Evolutionary conservation across 345 rosid species (phyloP).

Genomic region (Mercurialis annua): DNA sequence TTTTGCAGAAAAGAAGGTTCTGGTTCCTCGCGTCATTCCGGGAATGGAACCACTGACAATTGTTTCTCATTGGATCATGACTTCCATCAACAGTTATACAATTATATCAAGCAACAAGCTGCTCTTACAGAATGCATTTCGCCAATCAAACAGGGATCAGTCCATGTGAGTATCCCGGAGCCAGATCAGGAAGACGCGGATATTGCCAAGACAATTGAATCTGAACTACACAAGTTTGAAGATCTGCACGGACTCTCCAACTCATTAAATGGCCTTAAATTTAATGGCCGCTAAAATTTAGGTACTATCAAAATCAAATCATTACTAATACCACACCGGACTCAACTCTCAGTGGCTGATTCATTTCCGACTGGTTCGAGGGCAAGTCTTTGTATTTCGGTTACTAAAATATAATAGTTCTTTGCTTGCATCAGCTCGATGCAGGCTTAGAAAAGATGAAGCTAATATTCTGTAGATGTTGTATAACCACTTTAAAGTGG

Average conservation of each 20-base stretch:
- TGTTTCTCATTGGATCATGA: slow-evolving; percentile 28
- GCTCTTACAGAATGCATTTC: slow-evolving; percentile 12
- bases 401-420: neutral
- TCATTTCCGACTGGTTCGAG: slow-evolving; percentile 20
- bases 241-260: slow-evolving; percentile 34
- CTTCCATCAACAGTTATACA: slow-evolving; percentile 30
- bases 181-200: slow-evolving; percentile 26
- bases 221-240: slow-evolving; percentile 52
- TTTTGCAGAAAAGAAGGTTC: slow-evolving; percentile 70
- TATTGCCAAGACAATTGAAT: slow-evolving; percentile 28
- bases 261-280: slow-evolving; percentile 36
- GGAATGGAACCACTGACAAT: slow-evolving; percentile 16
- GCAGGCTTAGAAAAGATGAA: slow-evolving; percentile 30
- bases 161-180: slow-evolving; percentile 25
- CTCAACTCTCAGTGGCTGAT: slow-evolving; percentile 16
- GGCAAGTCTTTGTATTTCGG: slow-evolving; percentile 17
- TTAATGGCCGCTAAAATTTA: slow-evolving; percentile 27
- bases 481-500: slow-evolving; percentile 21
- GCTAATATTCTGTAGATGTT: slow-evolving; percentile 17
- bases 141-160: slow-evolving; percentile 29
- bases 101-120: slow-evolving; percentile 29
- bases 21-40: slow-evolving; percentile 28
- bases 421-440: slow-evolving; percentile 46
- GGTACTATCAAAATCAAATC: slow-evolving; percentile 19
- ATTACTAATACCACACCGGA: slow-evolving; percentile 7